Conservation (phyloP, 495 filamentous ascomycete genomes). For the Trichoderma orchidacearum region DNA sequence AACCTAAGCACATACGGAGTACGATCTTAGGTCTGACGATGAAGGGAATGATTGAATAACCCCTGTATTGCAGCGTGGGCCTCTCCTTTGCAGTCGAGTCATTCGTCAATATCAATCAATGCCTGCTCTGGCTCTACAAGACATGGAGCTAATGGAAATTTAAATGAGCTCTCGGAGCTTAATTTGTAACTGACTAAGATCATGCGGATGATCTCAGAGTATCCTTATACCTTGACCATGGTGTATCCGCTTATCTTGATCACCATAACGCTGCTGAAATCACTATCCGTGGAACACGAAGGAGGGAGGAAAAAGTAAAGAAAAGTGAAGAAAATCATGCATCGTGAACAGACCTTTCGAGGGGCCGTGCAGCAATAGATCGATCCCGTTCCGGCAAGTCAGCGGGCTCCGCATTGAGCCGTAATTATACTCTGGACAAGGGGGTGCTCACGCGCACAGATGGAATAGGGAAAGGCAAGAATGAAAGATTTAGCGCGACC, state of each 20-base stretch:
- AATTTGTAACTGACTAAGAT: background rate
- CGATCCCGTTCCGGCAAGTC: background rate
- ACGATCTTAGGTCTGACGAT: background rate
- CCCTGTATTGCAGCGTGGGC: background rate
- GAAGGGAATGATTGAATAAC: background rate
- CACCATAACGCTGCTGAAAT: no score
- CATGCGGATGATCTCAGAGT: no score
- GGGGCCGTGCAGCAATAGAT: background rate
- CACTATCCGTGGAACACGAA: no score
- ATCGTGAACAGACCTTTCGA: background rate
- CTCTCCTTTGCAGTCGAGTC: background rate
- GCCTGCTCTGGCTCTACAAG: background rate
- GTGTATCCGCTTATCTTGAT: no score
- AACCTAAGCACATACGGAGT: no score
- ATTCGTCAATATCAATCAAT: background rate
- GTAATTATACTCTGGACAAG: background rate
- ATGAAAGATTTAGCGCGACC: background rate
- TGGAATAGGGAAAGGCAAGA: background rate
- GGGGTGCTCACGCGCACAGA: background rate
- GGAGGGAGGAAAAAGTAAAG: background rate
- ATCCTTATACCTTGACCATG: no score
- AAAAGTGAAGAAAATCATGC: background rate
- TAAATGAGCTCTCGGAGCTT: background rate
- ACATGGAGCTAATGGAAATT: background rate
- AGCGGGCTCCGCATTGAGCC: slow-evolving; percentile 1